Evolutionary conservation across 2,329 filamentous ascomycete species (phyloP), one percentile per base, ranked within the genome.

Genomic region (Cadophora malorum): DNA sequence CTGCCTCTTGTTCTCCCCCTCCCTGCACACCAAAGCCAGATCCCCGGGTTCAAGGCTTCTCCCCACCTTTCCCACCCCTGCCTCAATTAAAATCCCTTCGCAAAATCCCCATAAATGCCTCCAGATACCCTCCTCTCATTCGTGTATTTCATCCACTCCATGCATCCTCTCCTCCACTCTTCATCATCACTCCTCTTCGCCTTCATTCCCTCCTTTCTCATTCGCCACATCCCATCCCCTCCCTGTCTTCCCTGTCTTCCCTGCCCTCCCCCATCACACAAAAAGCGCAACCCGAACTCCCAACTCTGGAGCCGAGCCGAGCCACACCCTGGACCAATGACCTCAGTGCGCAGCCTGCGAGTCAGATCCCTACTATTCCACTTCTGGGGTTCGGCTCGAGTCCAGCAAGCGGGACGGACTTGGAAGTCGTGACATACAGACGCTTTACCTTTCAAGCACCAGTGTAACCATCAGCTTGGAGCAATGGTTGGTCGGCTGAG

Each of bases 241-340:
- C 35, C 3, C 35, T 38, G 8, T 14, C 8, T 7, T 38, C 35
- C 28, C 28, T n/a, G n/a, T n/a, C n/a, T n/a, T 16, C 35, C 3
- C 35, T 38, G 8, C 7, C 8, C 35, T 38, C 35, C 28, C 28
- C 28, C 28, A 28, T 28, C 28, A 28, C 28, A 3, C 28, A 3
- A 45, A 45, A 45, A 21, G 25, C 25, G 28, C 16, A 56, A 9
- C 14, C 53, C 49, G 21, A 52, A 21, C 28, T 12, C 10, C 4
- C 5, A 52, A 53, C 12, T 12, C 50, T 53, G 50, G 50, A 53
- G 50, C 50, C 50, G 23, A 53, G 50, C 25, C 50, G 50, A 21
- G 4, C 45, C 25, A 5, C 38, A 59, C 28, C 63, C 63, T 19
- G 35, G 12, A 53, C 63, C 63, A 50, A 58, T 65, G 63, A 65